Base-by-base conservation (phyloP, 2,329 filamentous ascomycete genomes). In the Ceratocystis ficicola region DNA sequence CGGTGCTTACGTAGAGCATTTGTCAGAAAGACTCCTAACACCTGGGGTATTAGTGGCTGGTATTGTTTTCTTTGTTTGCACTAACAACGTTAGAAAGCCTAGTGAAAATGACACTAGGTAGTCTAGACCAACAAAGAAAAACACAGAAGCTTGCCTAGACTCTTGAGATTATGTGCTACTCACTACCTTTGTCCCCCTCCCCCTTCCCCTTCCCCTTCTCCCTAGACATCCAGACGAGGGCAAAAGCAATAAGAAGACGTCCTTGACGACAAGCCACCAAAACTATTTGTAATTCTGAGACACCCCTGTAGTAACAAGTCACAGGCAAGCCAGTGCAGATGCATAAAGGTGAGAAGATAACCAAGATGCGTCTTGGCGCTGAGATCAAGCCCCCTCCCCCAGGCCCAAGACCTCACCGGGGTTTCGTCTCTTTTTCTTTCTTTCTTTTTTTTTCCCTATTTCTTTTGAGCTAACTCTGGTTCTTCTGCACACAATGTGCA, bases 241-340 rank as follows among this genome's bases (percentile, higher is more conserved):
- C 15, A 57, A 17, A 17, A n/a, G 32, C 52, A 32, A 5, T 12
- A 57, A 57, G 32, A 17, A 15, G 15, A 57, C 52, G 22, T 25
- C 52, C 52, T 57, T 28, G n/a, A 50, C 5, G 46, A 50, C 30
- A 50, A 52, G 48, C 48, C 48, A 32, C 52, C 17, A 57, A 10
- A 57, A n/a, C 10, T 57, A 57, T 57, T 57, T 57, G 52, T 25
- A 57, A 57, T 57, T 57, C 52, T 32, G 52, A 57, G 25, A 57
- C 28, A 32, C 17, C 52, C 52, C 52, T 57, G 52, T 32, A 10
- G 12, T 57, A 15, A 17, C 20, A n/a, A 30, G 52, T 12, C n/a
- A 30, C 52, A 57, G 12, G 28, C 52, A 22, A n/a, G 25, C 8
- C 15, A 57, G 32, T 57, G 22, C 10, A 57, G 22, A n/a, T 30